phyloP scores from a whole-genome alignment of 2,329 filamentous ascomycete genomes.

The Colletotrichum endophyticum region DNA sequence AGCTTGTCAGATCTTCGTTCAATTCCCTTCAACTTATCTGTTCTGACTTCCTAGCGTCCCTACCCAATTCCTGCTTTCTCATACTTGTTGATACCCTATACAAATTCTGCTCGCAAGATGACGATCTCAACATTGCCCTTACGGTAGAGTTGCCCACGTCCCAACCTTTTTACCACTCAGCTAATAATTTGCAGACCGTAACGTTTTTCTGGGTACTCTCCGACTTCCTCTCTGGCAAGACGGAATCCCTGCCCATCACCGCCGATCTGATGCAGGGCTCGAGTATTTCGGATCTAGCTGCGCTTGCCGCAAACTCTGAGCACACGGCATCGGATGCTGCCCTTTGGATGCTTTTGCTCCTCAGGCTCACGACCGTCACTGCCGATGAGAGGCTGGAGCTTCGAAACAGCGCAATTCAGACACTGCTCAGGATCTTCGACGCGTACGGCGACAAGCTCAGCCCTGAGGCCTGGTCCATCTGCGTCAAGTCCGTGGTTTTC shows the following conservation, averaged over 20 bases:
- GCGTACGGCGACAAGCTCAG: conserved; percentile 84
- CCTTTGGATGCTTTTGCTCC: conserved; percentile 78
- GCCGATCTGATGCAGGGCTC: conserved; percentile 58
- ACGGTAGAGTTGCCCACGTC: conserved; percentile 63
- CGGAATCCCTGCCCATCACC: conserved; percentile 62
- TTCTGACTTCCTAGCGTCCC: conserved; percentile 85
- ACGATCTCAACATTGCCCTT: conserved; percentile 93
- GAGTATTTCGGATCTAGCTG: conserved; percentile 58
- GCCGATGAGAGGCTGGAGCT: conserved; percentile 76
- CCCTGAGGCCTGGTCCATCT: conserved; percentile 81
- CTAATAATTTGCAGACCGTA: conserved; percentile 65
- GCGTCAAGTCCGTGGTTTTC: conserved; percentile 82
- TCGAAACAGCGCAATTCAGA: conserved; percentile 88
- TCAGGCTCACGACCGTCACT: conserved; percentile 74
- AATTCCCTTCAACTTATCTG: conserved; percentile 90
- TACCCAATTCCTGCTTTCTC: conserved; percentile 73
- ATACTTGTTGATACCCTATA: conserved; percentile 86
- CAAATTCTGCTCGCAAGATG: conserved; percentile 85
- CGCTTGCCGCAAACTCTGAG: conserved; percentile 61
- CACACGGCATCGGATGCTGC: conserved; percentile 70
- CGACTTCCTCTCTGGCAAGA: conserved; percentile 76
- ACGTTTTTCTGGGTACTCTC: conserved; percentile 97
- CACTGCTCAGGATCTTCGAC: conserved; percentile 88
- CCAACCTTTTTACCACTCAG: conserved; percentile 7
- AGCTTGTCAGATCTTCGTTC: conserved; percentile 85